A percentile compares a stretch with the other conserved stretches of the same genome.
Conservation (phyloP, 1,284 basidiomycete species). For the Acaromyces ingoldii region DNA sequence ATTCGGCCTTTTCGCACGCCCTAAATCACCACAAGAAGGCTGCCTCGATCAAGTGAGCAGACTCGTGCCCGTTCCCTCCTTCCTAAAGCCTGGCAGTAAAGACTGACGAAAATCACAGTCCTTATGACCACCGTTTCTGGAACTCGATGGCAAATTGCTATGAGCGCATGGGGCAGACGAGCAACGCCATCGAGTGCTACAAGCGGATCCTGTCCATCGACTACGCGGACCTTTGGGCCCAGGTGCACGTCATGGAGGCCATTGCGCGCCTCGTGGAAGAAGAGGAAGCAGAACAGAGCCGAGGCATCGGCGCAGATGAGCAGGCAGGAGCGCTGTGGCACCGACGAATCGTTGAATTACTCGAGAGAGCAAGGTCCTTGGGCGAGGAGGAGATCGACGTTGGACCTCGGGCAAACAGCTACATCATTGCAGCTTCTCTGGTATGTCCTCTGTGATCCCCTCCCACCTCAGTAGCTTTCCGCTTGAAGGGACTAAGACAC, state of each 20-base stretch:
- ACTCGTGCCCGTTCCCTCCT: no score
- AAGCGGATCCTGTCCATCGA: conserved; percentile 33
- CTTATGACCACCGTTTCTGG: conserved; percentile 95
- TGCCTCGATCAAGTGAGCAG: conserved; percentile 77
- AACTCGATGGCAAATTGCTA: conserved; percentile 89
- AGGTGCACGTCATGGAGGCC: conserved; percentile 30
- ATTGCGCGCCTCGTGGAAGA: conserved; percentile 46
- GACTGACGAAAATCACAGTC: conserved; percentile 54
- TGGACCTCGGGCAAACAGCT: no score
- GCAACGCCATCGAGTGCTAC: conserved; percentile 44
- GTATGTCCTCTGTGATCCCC: no score
- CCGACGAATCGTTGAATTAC: conserved; percentile 43
- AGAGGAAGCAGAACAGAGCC: conserved; percentile 23
- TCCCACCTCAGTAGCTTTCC: no score
- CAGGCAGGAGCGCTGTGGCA: conserved; percentile 39
- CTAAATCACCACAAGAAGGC: conserved; percentile 95
- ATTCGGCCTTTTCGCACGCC: conserved; percentile 94
- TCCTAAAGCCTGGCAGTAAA: not conserved
- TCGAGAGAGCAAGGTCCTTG: conserved; percentile 19
- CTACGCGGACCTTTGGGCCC: conserved; percentile 5
- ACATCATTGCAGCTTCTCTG: conserved; percentile 44
- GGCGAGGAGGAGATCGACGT: conserved; percentile 1
- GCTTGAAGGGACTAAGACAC: no score
- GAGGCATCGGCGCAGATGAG: conserved; percentile 23
- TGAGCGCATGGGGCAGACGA: conserved; percentile 64